Evolutionary conservation across 129 eudicot species (phyloP), one percentile per base, ranked within the genome.

Genomic region (Erigeron canadensis): DNA sequence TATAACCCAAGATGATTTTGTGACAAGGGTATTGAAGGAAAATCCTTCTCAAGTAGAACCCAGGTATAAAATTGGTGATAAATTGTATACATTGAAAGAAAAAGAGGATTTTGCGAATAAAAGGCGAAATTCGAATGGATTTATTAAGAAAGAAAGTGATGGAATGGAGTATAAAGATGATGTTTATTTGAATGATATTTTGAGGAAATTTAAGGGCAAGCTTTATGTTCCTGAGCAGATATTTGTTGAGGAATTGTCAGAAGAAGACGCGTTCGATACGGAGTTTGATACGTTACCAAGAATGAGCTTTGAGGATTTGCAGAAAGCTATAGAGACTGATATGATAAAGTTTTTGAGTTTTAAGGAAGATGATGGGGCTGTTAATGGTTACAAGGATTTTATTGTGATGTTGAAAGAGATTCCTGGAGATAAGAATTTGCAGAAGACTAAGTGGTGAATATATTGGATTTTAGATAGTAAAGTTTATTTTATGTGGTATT

Each of bases 191-290:
- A 93, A 89, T 79, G 98, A 93, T 74, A 74, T 93, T 41, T 71
- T 93, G 85, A 89, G 96, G 85, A 89, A 93, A 79, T 82, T 83
- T 65, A 93, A 76, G 78, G 98, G 96, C 81, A 85, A 89, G 69
- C 90, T 93, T 21, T 89, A 89, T 83, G 98, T 93, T 34, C 98
- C 98, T 19, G 96, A 89, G 70, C 90, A 89, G 80, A 80, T 85
- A 71, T 93, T 93, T 65, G 86, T 75, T 43, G 73, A 71, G 10
- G 84, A 74, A 34, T 74, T 89, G 45, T 93, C 98, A 0, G 92
- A 93, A 70, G 98, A 93, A 65, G 96, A 83, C 13, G 86, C 76
- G 41, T 93, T 93, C 69, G 78, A 85, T 51, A 48, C 51, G 75
- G 83, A 71, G 77, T 81, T 87, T 10, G 77, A 74, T 22, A 61